phyloP scores from a whole-genome alignment of 2,329 filamentous ascomycete species.

The Alternaria solani region DNA sequence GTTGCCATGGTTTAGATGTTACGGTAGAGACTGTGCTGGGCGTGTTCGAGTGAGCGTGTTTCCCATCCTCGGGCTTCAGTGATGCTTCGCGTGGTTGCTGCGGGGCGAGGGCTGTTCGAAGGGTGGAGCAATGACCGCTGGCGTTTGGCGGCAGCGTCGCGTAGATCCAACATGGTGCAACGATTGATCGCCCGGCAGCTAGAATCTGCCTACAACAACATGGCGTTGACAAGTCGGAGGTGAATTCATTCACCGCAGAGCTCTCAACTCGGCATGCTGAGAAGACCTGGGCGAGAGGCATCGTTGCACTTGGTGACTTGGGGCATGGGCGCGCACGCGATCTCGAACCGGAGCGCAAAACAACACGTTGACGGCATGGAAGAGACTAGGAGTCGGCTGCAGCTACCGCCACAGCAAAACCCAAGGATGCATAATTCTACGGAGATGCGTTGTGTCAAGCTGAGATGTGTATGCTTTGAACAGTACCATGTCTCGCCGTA shows the following conservation, averaged over 20 bases:
- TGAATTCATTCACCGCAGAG: constrained; percentile 1
- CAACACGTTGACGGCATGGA: neutral
- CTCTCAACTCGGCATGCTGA: neutral
- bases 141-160: constrained; percentile 19
- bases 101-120: constrained; percentile 12
- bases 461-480: constrained; percentile 44
- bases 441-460: constrained; percentile 42
- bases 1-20: constrained; percentile 32
- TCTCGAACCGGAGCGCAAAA: neutral
- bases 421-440: constrained; percentile 10
- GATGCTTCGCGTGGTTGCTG: constrained; percentile 10
- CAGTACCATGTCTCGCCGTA: constrained; percentile 53
- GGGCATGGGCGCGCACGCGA: neutral
- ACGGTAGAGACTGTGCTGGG: neutral
- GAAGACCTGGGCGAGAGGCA: neutral
- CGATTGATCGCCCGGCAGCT: constrained; percentile 17
- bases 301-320: neutral
- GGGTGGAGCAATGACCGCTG: constrained; percentile 23
- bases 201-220: constrained; percentile 5
- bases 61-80: constrained; percentile 19
- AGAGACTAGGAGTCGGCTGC: neutral
- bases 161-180: constrained; percentile 18
- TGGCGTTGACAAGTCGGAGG: neutral
- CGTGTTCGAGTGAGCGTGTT: constrained; percentile 2
- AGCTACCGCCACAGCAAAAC: neutral